phyloP scores from a whole-genome alignment of 371 early-diverging fungal genomes.

The Mortierella sp. region DNA sequence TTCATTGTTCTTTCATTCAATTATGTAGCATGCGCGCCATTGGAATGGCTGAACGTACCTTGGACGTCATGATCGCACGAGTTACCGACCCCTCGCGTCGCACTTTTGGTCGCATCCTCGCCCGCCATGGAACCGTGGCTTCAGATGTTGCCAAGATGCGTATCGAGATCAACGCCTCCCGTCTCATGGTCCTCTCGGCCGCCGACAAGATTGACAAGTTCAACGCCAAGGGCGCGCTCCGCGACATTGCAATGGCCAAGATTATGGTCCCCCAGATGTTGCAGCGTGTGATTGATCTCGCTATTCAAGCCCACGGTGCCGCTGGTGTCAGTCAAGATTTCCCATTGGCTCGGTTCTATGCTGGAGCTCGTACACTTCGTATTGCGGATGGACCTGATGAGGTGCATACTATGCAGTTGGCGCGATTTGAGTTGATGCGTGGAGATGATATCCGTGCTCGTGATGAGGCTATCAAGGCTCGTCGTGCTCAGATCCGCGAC shows the following conservation, averaged over 20 bases:
- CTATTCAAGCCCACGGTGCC: conserved; percentile 95
- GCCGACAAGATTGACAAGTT: conserved; percentile 91
- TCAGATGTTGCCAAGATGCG: conserved; percentile 89
- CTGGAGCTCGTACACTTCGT: conserved; percentile 86
- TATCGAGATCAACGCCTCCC: conserved; percentile 92
- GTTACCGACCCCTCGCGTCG: conserved; percentile 87
- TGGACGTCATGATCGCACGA: conserved; percentile 88
- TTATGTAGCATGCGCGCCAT: conserved; percentile 91
- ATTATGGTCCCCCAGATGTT: conserved; percentile 86
- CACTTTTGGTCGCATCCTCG: conserved; percentile 89
- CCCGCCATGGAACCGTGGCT: conserved; percentile 86
- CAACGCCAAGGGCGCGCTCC: conserved; percentile 90
- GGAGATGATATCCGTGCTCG: conserved; percentile 55
- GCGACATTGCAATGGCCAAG: conserved; percentile 97
- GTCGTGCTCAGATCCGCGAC: conserved; percentile 36
- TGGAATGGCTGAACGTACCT: conserved; percentile 93
- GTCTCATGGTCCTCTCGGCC: conserved; percentile 91
- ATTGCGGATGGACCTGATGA: conserved; percentile 96
- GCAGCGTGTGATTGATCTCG: conserved; percentile 82
- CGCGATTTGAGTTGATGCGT: conserved; percentile 71
- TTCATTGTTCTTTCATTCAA: background rate
- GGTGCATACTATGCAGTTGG: conserved; percentile 84
- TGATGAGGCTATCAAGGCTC: conserved; percentile 30
- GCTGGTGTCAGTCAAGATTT: conserved; percentile 91
- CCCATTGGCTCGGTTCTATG: conserved; percentile 89